Evolutionary conservation across 75 land plant species (phyloP).

Genomic region (Pinus taeda): DNA sequence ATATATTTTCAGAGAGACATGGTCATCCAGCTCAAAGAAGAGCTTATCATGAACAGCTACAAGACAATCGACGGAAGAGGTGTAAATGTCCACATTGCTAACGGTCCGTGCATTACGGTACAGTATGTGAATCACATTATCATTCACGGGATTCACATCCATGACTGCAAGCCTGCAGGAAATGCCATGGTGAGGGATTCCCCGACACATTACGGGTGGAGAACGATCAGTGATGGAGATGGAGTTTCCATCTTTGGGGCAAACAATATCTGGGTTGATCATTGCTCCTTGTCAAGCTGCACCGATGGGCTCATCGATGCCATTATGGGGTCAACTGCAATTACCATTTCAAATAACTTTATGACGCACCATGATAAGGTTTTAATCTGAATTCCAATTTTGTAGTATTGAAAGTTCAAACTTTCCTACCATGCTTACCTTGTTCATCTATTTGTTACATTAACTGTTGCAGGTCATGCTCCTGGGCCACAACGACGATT

Average conservation of each 20-base stretch:
- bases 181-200: conserved; percentile 15
- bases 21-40: not conserved
- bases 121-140: too few relatives aligned
- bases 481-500: conserved; percentile 2
- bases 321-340: conserved; percentile 12
- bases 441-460: too few relatives aligned
- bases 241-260: conserved; percentile 15
- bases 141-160: conserved; percentile 23
- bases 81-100: conserved; percentile 19
- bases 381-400: too few relatives aligned
- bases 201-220: conserved; percentile 15
- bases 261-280: conserved; percentile 22
- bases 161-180: conserved; percentile 19
- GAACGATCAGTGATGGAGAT: conserved; percentile 14
- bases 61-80: conserved; percentile 18
- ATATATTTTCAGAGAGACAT: too few relatives aligned
- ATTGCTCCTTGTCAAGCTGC: conserved; percentile 17
- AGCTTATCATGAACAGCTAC: conserved; percentile 31
- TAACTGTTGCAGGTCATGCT: conserved; percentile 19
- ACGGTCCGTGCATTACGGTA: conserved; percentile 24
- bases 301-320: conserved; percentile 28
- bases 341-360: conserved; percentile 25
- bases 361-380: conserved; percentile 30
- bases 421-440: too few relatives aligned
- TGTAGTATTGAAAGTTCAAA: too few relatives aligned